Base-by-base conservation (phyloP, 129 eudicot species). In the Flaveria ramosissima region DNA sequence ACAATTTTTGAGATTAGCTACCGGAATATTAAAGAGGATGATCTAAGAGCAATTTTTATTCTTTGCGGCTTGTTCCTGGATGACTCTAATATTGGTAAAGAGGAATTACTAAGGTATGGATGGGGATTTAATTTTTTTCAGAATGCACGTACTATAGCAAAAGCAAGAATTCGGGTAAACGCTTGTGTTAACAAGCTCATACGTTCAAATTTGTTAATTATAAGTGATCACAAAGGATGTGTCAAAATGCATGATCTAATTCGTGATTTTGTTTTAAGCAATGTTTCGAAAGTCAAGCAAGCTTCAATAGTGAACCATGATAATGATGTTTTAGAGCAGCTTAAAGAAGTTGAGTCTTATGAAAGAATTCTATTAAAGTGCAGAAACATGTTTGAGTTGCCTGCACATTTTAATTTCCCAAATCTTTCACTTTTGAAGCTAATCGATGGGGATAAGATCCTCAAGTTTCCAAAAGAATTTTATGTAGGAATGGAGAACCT, bases 401-500 rank as follows among this genome's bases (percentile, higher is more conserved):
- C 36, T 2, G 17, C 11, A 21, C 6, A 21, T 9, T 21, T 21
- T 59, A 21, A 59, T 23, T 12, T 10, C 65, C 27, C 27, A 21
- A 59, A 23, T 32, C 65, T 59, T 59, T 6, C 12, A 59, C 65
- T 59, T 59, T 59, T 59, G 39, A 59, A 59, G 36, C 65, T 59
- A 11, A 59, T 59, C 7, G 16, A 59, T 1, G 65, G 65, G 36
- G 32, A 9, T 59, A 59, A 59, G 65, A 9, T 14, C 13, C 56
- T 50, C 56, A 50, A 50, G 17, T 50, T 14, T 50, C 56, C 56
- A 4, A 11, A 50, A 50, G 17, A 50, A 3, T 50, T 50, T 50
- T 16, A 15, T 14, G 15, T 1, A 9, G 6, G 20, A 50, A 50
- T 50, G 56, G 56, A 50, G 19, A 50, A 50, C 6, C 56, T 50